Base-by-base conservation (phyloP, 2,329 filamentous ascomycete genomes). In the Achaetomium macrosporum region DNA sequence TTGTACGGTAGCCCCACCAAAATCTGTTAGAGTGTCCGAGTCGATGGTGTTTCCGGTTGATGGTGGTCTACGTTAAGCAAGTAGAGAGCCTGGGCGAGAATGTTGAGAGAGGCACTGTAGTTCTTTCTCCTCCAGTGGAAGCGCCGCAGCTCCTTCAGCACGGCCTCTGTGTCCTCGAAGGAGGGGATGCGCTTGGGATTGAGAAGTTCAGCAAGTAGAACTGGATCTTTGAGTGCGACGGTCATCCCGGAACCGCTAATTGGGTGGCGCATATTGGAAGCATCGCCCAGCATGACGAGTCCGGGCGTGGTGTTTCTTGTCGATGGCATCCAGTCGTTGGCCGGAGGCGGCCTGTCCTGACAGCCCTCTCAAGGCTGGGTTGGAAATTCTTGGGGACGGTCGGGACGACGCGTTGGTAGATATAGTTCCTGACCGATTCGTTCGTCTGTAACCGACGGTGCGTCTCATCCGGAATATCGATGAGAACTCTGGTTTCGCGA, bases 211-310 rank as follows among this genome's bases (percentile, higher is more conserved):
- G 47, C 36, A 1, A 56, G 42, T 2, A 56, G 25, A 33, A 51
- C 43, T 2, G 42, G 51, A 20, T 54, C 54, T 15, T 54, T 56
- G n/a, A 54, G 35, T 3, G 51, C 54, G 1, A 56, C 54, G 1
- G 54, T 56, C 54, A 56, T 54, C 13, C 51, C 54, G n/a, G 44
- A 31, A 1, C 54, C 54, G 17, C 51, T 56, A 8, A 54, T 43
- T 1, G 54, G 54, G 41, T 56, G 51, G 5, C 54, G 47, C 54
- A 56, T 54, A 20, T 56, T 56, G 12, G 44, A 40, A 7, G 51
- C 47, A 20, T 56, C 54, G 5, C 54, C 54, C 29, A 54, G 43
- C 19, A 53, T 45, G 25, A 56, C 20, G 2, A 56, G 42, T 5
- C 54, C 54, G 4, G 47, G 51, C 15, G 51, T 51, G 4, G 17